Base-by-base conservation (phyloP, 208 protist species). In the Borovskyia barvae region DNA sequence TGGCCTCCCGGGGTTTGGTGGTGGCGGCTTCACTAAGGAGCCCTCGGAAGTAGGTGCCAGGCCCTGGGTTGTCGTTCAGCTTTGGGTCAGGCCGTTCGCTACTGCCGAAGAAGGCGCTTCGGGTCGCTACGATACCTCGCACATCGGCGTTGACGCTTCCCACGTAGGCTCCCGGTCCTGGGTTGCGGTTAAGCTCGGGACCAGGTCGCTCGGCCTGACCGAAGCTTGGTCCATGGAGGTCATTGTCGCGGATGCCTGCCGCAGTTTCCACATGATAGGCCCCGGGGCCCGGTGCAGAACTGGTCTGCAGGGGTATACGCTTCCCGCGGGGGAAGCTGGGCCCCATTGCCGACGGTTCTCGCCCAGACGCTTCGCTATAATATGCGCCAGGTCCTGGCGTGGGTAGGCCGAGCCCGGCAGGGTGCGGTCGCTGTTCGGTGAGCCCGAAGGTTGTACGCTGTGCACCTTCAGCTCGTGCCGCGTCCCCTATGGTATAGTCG, bases 331-430 rank as follows among this genome's bases (percentile, higher is more conserved):
- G n/a, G n/a, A n/a, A n/a, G n/a, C n/a, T n/a, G n/a, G n/a, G n/a
- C n/a, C n/a, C n/a, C n/a, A n/a, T n/a, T n/a, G n/a, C n/a, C n/a
- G n/a, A n/a, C n/a, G n/a, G n/a, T n/a, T n/a, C n/a, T n/a, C n/a
- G n/a, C n/a, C n/a, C n/a, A n/a, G n/a, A n/a, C n/a, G n/a, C n/a
- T n/a, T n/a, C n/a, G n/a, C n/a, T n/a, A 30, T 70, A 54, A 60
- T 81, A 81, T 20, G 59, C 55, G 11, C 75, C 75, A 30, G 75
- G 75, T 12, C 75, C 75, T 3, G 64, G 63, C 22, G 41, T 42
- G 36, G 17, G 30, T 39, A 19, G 25, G 19, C 28, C 9, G 36
- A 49, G 37, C 24, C 24, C 33, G 9, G 45, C 26, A 22, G 28
- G 25, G 45, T 35, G 45, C 14, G 45, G 45, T 29, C 45, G 56